Evolutionary conservation across 169 alveolate genomes (phyloP).

Genomic region (Neospora caninum): DNA sequence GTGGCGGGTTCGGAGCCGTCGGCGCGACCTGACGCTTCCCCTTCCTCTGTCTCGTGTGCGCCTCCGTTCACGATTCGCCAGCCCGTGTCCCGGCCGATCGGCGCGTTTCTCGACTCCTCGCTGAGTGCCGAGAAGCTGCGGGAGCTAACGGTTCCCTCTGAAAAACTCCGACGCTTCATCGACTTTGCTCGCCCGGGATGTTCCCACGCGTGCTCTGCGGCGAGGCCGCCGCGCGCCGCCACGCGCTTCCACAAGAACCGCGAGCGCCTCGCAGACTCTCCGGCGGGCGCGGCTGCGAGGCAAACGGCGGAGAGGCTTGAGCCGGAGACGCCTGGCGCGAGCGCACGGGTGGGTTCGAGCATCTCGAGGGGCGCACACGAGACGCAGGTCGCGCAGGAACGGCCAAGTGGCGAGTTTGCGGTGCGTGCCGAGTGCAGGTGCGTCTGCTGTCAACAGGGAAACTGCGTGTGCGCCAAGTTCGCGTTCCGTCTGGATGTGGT

Average conservation of each 20-base stretch:
- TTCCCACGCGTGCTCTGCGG: not conserved
- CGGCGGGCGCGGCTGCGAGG: too few relatives aligned
- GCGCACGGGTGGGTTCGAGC: too few relatives aligned
- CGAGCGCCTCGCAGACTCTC: too few relatives aligned
- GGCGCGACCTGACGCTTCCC: too few relatives aligned
- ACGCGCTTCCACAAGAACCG: not conserved
- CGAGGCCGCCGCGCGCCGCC: not conserved
- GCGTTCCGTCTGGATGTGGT: slow-evolving; percentile 79
- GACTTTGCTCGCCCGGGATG: not conserved
- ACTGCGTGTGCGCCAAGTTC: not conserved
- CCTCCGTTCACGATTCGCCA: not conserved
- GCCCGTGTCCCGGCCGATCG: not conserved
- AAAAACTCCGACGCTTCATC: not conserved
- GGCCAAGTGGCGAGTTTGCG: too few relatives aligned
- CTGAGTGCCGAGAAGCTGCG: slow-evolving; percentile 18
- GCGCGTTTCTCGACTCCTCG: not conserved
- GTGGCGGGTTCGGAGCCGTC: not conserved
- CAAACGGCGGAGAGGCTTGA: too few relatives aligned
- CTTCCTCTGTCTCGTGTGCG: too few relatives aligned
- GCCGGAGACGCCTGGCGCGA: too few relatives aligned
- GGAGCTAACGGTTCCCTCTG: slow-evolving; percentile 10
- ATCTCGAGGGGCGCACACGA: too few relatives aligned
- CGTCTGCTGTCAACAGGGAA: not conserved
- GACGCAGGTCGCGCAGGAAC: too few relatives aligned
- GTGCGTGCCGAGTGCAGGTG: not conserved